Conservation (phyloP, 441 rosid genomes). For the Brassica hybrid region DNA sequence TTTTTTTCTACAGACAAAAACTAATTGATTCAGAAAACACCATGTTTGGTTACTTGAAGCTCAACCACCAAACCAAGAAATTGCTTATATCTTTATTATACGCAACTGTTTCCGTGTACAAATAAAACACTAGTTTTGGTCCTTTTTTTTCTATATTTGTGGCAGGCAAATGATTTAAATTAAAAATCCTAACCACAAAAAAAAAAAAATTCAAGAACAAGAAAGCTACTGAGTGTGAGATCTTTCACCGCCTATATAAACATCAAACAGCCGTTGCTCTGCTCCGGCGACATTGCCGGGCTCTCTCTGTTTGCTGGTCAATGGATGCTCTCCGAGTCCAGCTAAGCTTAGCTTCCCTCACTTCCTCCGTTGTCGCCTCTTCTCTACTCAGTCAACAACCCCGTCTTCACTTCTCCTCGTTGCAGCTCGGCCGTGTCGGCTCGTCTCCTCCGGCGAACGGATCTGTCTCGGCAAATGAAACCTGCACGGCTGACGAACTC, state of each 20-base stretch:
- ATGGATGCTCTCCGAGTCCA: conserved; percentile 38
- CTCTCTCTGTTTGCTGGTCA: not conserved
- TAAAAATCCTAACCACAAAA: conserved; percentile 30
- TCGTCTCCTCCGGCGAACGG: conserved; percentile 19
- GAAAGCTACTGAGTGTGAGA: conserved; percentile 14
- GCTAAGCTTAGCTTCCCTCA: conserved; percentile 18
- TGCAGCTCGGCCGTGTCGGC: conserved; percentile 29
- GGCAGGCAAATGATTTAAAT: conserved; percentile 5
- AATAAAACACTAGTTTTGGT: not conserved
- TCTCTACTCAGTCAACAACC: conserved; percentile 18
- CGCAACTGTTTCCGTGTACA: not conserved
- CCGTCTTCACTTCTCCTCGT: conserved; percentile 7
- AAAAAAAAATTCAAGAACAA: not conserved
- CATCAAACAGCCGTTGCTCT: conserved; percentile 9
- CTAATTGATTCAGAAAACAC: not conserved
- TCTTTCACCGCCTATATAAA: conserved; percentile 19
- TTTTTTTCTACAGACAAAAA: not conserved
- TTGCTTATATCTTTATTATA: no score
- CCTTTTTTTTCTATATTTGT: conserved; percentile 1
- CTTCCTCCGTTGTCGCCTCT: conserved; percentile 22
- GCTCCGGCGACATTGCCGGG: conserved; percentile 20
- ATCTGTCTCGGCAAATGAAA: conserved; percentile 13
- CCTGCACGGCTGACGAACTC: conserved; percentile 47
- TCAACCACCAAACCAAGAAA: not conserved
- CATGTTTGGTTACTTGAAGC: not conserved